These are phyloP conservation scores for Skeletonema marinoi DNA, from an alignment of 108 stramenopile genomes.

Conservation along the genomic window DNA sequence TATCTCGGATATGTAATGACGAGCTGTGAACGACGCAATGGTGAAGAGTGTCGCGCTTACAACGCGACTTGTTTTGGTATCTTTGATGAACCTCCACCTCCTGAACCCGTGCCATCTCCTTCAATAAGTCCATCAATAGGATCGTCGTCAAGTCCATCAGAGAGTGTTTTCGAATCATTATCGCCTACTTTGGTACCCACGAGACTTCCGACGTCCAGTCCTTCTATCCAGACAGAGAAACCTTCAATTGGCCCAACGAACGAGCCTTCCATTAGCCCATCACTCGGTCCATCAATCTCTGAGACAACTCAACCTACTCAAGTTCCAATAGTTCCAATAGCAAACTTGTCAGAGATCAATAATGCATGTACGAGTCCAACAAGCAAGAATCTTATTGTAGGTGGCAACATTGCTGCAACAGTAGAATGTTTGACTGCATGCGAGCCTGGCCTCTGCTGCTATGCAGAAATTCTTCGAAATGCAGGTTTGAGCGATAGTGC, in stretches of 20 bases:
- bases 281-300: neutral
- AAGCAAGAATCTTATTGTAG: neutral
- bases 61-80: neutral
- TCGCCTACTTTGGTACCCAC: neutral
- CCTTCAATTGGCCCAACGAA: neutral
- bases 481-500: neutral
- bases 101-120: neutral
- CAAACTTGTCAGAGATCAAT: neutral
- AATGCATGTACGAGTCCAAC: neutral
- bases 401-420: neutral
- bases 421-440: neutral
- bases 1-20: neutral
- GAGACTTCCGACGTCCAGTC: neutral
- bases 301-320: neutral
- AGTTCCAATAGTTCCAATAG: neutral
- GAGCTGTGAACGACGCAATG: neutral
- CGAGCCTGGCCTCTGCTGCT: conserved; percentile 2
- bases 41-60: neutral
- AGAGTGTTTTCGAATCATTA: neutral
- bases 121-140: neutral
- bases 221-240: neutral
- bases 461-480: neutral
- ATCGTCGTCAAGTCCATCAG: neutral
- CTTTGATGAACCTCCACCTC: neutral
- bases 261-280: neutral